These are phyloP conservation scores for Naegleria gruberi DNA, from an alignment of 208 protist species.

Conservation along the genomic window DNA sequence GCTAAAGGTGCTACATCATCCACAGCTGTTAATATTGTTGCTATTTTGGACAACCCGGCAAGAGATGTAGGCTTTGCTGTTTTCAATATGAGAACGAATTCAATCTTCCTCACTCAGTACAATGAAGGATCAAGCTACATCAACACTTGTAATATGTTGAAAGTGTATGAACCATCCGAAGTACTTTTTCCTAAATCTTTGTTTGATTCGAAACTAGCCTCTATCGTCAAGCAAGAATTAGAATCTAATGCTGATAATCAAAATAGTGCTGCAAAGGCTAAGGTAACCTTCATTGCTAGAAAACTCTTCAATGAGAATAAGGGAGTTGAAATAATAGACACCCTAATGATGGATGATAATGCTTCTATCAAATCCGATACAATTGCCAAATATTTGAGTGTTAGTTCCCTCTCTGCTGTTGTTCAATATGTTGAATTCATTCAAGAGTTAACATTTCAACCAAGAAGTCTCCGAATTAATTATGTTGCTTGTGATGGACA, in stretches of 20 bases:
- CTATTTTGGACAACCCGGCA: not conserved
- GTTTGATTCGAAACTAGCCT: not conserved
- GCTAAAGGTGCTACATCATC: not conserved
- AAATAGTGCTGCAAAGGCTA: not conserved
- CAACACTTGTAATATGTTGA: not conserved
- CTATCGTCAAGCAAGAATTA: not conserved
- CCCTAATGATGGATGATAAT: not conserved
- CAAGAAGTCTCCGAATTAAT: not conserved
- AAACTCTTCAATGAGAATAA: slow-evolving; percentile 12
- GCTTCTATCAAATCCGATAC: not conserved
- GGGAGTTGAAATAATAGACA: not conserved
- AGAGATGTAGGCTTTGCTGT: not conserved
- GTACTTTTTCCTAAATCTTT: not conserved
- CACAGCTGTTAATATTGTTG: not conserved
- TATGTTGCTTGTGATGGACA: not conserved
- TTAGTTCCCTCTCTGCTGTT: not conserved
- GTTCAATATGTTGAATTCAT: not conserved
- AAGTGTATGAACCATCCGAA: not conserved
- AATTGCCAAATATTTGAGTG: not conserved
- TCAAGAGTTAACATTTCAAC: not conserved
- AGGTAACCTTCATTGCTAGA: not conserved
- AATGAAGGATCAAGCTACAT: not conserved
- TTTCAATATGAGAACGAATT: not conserved
- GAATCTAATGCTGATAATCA: not conserved
- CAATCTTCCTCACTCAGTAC: not conserved